These are phyloP conservation scores for Diaporthe sp. DNA, from an alignment of 2,329 filamentous ascomycete genomes.

Conservation along the genomic window DNA sequence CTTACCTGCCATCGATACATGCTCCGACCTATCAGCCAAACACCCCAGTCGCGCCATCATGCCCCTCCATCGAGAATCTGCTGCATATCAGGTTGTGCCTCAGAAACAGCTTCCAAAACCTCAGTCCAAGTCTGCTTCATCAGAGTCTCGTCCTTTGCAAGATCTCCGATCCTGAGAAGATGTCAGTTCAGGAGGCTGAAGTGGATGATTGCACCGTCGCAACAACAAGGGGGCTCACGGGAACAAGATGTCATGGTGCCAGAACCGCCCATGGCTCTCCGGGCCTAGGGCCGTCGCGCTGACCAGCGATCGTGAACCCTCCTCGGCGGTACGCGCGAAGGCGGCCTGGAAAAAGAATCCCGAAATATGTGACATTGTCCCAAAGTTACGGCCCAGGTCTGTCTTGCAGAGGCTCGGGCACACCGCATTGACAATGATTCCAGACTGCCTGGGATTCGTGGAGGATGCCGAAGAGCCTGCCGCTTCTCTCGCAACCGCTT, in stretches of 20 bases:
- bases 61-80: neutral
- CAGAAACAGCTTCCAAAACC: neutral
- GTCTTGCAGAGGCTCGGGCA: slow-evolving; percentile 24
- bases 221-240: neutral
- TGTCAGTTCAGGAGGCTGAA: neutral
- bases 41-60: neutral
- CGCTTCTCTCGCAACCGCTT: neutral
- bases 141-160: neutral
- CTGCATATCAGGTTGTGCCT: neutral
- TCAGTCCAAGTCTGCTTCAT: slow-evolving; percentile 21
- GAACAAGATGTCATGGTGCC: slow-evolving; percentile 22
- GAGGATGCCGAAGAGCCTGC: neutral
- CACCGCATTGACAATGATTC: slow-evolving; percentile 8
- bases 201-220: too few relatives aligned
- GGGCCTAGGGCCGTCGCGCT: slow-evolving; percentile 25
- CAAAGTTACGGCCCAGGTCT: slow-evolving; percentile 27
- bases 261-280: slow-evolving; percentile 26
- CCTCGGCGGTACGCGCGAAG: slow-evolving; percentile 30
- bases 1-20: neutral
- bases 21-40: neutral
- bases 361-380: neutral
- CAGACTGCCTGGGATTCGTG: too few relatives aligned
- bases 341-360: neutral
- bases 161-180: neutral
- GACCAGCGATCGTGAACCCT: slow-evolving; percentile 26